Base-by-base conservation (phyloP, 1,139 yeast genomes). In the Pichia sp. region DNA sequence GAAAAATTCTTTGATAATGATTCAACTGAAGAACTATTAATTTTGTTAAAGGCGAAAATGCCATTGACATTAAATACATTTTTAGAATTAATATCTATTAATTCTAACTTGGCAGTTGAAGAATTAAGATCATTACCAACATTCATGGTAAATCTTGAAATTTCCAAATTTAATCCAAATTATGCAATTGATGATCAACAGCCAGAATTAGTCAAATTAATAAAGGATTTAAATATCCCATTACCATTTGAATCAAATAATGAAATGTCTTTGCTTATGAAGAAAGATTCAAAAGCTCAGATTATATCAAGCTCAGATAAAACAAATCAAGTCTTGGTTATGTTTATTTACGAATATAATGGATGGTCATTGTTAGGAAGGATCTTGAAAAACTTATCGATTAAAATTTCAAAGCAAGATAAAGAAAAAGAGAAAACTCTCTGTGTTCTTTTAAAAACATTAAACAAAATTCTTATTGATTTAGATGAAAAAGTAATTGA, bases 301-400 rank as follows among this genome's bases (percentile, higher is more conserved):
- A 66, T 87, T 34, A 79, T 86, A 11, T 65, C 66, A 3, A 68
- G 68, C 34, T 60, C 61, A 26, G 28, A 32, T 10, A 47, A 18
- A 18, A 18, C 18, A 18, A 18, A 45, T 37, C 25, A 48, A 31
- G 26, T 40, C 9, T 74, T 81, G 5, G 72, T 86, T 39, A 84
- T 85, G 1, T 89, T 92, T 69, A 69, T 83, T 40, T 79, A 84
- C 62, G 74, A 76, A 5, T 88, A 82, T 61, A 86, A 82, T 61
- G 97, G 97, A 0, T 88, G 97, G 96, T 78, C 94, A 0, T 70
- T 86, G 40, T 58, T 90, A 35, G 97, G 97, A 1, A 75, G 95
- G 56, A 69, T 86, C 0, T 65, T 90, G 33, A 90, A 85, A 56
- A 84, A 83, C 56, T 63, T 83, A 7, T 70, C 81, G 34, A 69